These are phyloP conservation scores for Alternaria ethzedia DNA, from an alignment of 2,329 filamentous ascomycete genomes.

Conservation along the genomic window DNA sequence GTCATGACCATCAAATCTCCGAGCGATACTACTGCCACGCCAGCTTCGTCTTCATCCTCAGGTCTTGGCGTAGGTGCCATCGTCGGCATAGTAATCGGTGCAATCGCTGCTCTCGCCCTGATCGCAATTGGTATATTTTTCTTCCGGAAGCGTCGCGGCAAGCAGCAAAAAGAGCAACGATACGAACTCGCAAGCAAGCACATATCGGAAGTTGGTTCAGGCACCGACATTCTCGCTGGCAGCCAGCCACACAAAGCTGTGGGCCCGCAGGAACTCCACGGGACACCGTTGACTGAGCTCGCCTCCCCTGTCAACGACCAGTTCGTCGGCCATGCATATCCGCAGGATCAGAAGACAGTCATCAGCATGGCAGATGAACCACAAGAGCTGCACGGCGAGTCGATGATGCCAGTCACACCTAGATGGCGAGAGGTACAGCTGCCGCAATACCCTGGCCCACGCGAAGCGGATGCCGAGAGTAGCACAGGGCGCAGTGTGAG, in stretches of 20 bases:
- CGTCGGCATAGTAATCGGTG: constrained; percentile 41
- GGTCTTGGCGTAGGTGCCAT: constrained; percentile 37
- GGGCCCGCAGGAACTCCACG: constrained; percentile 32
- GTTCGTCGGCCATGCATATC: constrained; percentile 12
- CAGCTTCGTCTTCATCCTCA: constrained; percentile 6
- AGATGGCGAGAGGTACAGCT: constrained; percentile 33
- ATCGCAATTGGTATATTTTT: constrained; percentile 28
- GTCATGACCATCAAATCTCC: constrained; percentile 36
- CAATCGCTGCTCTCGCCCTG: constrained; percentile 22
- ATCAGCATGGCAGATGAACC: constrained; percentile 30
- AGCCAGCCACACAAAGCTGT: constrained; percentile 19
- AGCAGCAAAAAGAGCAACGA: constrained; percentile 12
- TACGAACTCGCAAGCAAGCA: constrained; percentile 32
- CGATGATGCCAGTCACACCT: constrained; percentile 19
- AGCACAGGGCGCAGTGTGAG: constrained; percentile 26
- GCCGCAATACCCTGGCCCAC: constrained; percentile 14
- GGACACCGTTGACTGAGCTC: constrained; percentile 33
- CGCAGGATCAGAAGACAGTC: constrained; percentile 27
- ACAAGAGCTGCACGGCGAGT: constrained; percentile 33
- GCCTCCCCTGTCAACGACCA: constrained; percentile 19
- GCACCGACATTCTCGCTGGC: background rate
- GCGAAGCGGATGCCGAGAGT: constrained; percentile 30
- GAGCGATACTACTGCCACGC: background rate
- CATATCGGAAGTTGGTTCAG: constrained; percentile 24
- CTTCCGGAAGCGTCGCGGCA: constrained; percentile 26